Conservation (phyloP, 31 red algal species). For the Porphyra umbilicalis region DNA sequence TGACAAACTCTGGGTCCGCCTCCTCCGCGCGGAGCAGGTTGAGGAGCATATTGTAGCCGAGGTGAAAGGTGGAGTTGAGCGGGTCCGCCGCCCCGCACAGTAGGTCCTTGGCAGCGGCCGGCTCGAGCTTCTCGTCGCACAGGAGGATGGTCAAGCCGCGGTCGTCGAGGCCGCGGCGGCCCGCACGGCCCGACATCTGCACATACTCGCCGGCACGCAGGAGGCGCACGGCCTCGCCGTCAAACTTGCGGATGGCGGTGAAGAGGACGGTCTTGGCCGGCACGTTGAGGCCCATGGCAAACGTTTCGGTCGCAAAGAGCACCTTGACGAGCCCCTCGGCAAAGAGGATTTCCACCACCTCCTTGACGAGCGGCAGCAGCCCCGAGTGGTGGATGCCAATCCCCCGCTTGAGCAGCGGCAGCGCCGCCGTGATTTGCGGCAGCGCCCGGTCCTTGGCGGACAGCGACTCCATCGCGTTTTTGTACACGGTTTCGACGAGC, state of each 20-base stretch:
- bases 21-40: slow-evolving; percentile 97
- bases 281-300: slow-evolving; percentile 99
- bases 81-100: slow-evolving; percentile 83
- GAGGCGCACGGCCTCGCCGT: slow-evolving; percentile 61
- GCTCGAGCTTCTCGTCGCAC: slow-evolving; percentile 88
- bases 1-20: slow-evolving; percentile 95
- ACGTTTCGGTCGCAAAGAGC: slow-evolving; percentile 98
- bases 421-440: slow-evolving; percentile 82
- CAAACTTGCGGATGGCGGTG: slow-evolving; percentile 84
- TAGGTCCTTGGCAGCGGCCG: slow-evolving; percentile 51
- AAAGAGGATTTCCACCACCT: slow-evolving; percentile 95
- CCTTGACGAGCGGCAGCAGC: slow-evolving; percentile 89
- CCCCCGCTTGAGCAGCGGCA: slow-evolving; percentile 84
- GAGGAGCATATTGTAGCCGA: slow-evolving; percentile 99
- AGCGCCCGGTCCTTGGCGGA: slow-evolving; percentile 75
- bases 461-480: slow-evolving; percentile 76
- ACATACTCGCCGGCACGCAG: slow-evolving; percentile 90
- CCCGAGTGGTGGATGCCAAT: slow-evolving; percentile 99
- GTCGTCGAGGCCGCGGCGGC: slow-evolving; percentile 92
- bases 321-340: slow-evolving; percentile 95
- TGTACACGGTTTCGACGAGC: slow-evolving; percentile 72
- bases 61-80: slow-evolving; percentile 79
- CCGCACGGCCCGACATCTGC: slow-evolving; percentile 98
- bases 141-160: slow-evolving; percentile 82
- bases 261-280: slow-evolving; percentile 96